Percentiles rank a stretch among this genome's conserved stretches.
Conservation (phyloP, 805 yeast genomes). For the Candida golubevii region DNA sequence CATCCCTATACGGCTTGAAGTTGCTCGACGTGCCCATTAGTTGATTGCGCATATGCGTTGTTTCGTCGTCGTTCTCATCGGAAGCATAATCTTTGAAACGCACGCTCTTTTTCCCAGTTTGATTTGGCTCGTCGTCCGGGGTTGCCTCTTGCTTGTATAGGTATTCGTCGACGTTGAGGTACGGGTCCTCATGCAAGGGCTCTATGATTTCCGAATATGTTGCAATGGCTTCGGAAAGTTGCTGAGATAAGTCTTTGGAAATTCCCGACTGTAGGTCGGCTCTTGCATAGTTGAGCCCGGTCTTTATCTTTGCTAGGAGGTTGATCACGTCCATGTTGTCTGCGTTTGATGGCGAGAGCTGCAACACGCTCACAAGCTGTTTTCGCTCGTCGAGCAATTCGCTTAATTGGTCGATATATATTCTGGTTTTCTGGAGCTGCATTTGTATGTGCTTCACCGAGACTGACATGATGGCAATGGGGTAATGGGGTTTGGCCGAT, state of each 20-base stretch:
- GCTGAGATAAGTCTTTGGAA: slow-evolving; percentile 2
- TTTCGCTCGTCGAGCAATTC: slow-evolving; percentile 32
- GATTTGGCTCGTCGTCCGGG: slow-evolving; percentile 2
- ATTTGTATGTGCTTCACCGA: slow-evolving; percentile 19
- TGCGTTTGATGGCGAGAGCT: slow-evolving; percentile 35
- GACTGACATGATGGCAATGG: slow-evolving; percentile 5
- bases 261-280: slow-evolving; percentile 21
- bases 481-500: too few species aligned
- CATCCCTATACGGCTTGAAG: slow-evolving; percentile 35
- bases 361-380: slow-evolving; percentile 24
- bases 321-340: slow-evolving; percentile 36
- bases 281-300: slow-evolving; percentile 27
- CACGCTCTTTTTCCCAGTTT: slow-evolving; percentile 26
- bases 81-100: slow-evolving; percentile 33
- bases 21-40: slow-evolving; percentile 31
- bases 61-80: slow-evolving; percentile 18
- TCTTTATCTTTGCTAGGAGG: slow-evolving; percentile 23
- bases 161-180: slow-evolving; percentile 31
- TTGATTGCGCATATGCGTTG: slow-evolving; percentile 24
- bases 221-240: slow-evolving; percentile 2
- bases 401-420: slow-evolving; percentile 26
- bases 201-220: slow-evolving; percentile 19
- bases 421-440: slow-evolving; percentile 17
- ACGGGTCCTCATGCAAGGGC: slow-evolving; percentile 22
- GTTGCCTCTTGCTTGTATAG: slow-evolving; percentile 13